Percentiles rank a stretch among this genome's conserved stretches.
These are phyloP conservation scores for Pyrenophora graminea DNA, from an alignment of 2,329 filamentous ascomycete species.

Conservation along the genomic window DNA sequence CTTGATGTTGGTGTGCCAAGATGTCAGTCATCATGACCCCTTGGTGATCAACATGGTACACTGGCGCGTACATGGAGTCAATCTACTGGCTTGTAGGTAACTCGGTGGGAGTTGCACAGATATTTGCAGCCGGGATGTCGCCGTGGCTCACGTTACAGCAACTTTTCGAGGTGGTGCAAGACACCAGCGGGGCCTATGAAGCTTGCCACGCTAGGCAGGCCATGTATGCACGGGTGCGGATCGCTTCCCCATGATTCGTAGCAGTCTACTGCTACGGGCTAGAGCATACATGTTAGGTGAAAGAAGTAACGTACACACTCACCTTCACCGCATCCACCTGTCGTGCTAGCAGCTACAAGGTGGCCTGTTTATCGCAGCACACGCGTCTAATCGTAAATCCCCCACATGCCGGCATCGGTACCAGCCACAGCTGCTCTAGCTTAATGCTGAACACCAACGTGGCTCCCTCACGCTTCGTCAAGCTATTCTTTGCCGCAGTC, in stretches of 20 bases:
- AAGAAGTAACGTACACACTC: slow-evolving; percentile 17
- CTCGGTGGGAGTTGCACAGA: too few relatives aligned
- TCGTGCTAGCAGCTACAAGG: slow-evolving; percentile 13
- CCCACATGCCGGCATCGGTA: slow-evolving; percentile 19
- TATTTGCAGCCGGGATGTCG: too few relatives aligned
- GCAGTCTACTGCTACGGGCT: not conserved
- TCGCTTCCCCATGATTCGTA: slow-evolving; percentile 2
- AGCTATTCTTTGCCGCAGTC: slow-evolving; percentile 57
- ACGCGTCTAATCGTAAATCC: slow-evolving; percentile 9
- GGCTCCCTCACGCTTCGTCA: slow-evolving; percentile 20
- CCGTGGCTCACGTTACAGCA: too few relatives aligned
- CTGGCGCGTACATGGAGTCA: too few relatives aligned
- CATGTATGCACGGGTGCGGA: slow-evolving; percentile 1
- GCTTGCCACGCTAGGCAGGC: not conserved
- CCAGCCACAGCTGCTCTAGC: not conserved
- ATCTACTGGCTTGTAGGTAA: too few relatives aligned
- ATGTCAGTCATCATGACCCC: too few relatives aligned
- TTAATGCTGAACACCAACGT: slow-evolving; percentile 5
- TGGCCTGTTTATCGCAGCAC: slow-evolving; percentile 15
- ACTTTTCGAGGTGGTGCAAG: too few relatives aligned
- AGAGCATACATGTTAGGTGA: not conserved
- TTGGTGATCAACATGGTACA: too few relatives aligned
- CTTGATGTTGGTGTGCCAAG: too few relatives aligned
- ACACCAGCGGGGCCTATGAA: too few relatives aligned
- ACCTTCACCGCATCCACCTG: slow-evolving; percentile 2